Evolutionary conservation across 345 rosid genomes (phyloP).

Genomic region (Litchi chinensis): DNA sequence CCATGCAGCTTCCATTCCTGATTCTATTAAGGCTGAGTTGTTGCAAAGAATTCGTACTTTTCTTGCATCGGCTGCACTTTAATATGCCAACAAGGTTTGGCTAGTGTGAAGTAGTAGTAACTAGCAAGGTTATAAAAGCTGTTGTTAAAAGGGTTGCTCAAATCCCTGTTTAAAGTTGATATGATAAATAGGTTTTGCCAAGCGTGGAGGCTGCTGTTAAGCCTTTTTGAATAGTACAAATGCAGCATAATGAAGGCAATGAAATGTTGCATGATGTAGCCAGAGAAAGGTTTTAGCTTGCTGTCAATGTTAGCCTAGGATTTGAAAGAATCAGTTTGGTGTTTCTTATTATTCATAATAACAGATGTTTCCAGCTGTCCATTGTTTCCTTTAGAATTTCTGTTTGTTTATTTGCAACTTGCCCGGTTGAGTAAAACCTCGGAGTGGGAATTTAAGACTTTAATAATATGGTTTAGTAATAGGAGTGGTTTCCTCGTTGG

Average conservation of each 20-base stretch:
- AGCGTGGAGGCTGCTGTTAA: neutral
- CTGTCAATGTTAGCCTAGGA: neutral
- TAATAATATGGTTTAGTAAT: neutral
- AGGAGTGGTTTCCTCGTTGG: neutral
- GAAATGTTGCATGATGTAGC: too few species aligned
- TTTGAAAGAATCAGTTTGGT: neutral
- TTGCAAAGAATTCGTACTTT: constrained; percentile 53
- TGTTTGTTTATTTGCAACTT: neutral
- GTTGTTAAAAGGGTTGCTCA: neutral
- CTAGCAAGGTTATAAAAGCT: neutral
- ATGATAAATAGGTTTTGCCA: neutral
- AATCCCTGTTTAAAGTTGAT: neutral
- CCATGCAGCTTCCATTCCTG: constrained; percentile 57
- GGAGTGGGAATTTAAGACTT: neutral
- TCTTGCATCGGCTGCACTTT: constrained; percentile 45
- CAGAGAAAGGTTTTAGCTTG: too few species aligned
- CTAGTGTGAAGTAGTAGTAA: neutral
- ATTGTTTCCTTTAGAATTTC: neutral
- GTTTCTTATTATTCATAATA: neutral
- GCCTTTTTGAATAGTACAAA: neutral
- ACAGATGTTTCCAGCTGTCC: neutral
- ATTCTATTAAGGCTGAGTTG: constrained; percentile 54
- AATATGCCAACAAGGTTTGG: constrained; percentile 11
- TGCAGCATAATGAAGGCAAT: neutral
- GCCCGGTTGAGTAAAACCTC: neutral